Evolutionary conservation across 345 rosid genomes (phyloP), one percentile per base, ranked within the genome.

Genomic region (Corchorus olitorius): DNA sequence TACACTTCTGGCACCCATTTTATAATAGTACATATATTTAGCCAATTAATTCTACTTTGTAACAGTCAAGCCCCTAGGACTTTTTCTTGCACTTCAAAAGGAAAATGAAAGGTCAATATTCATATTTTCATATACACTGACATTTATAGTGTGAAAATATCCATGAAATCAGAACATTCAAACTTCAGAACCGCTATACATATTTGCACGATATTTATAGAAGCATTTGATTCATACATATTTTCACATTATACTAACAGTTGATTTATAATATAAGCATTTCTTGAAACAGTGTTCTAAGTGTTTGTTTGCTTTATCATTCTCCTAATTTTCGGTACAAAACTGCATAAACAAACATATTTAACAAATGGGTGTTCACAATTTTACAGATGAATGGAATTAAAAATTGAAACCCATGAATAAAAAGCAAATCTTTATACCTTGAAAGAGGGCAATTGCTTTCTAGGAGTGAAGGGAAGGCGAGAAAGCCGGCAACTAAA

Each of bases 401-500:
- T 6, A 20, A 22, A 27, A 22, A 71, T 3, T 1, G 9, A 52
- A n/a, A 34, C 54, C 0, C 27, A 22, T 35, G 64, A 8, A 46
- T 1, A 43, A 43, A 27, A 43, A 59, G 66, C 54, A 53, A 70
- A 50, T 0, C 17, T 1, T 46, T 48, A 3, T 43, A 73, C 75
- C 75, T 72, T 72, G 37, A 72, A 58, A 58, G 66, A 43, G 19
- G 11, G 37, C 17, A 72, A 56, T 43, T 72, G 75, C 53, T 43
- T 58, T 7, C 66, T 58, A 37, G 65, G 16, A 46, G 43, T 16
- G 33, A 22, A 43, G 20, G 65, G 39, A 19, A 43, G 39, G 33
- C 54, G 64, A 72, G 64, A 11, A 72, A 39, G n/a, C 53, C 66
- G 12, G 35, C 19, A 48, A 8, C 39, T 12, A 50, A 67, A 70